These are phyloP conservation scores for Xylaria venustula DNA, from an alignment of 495 filamentous ascomycete genomes.

Conservation along the genomic window DNA sequence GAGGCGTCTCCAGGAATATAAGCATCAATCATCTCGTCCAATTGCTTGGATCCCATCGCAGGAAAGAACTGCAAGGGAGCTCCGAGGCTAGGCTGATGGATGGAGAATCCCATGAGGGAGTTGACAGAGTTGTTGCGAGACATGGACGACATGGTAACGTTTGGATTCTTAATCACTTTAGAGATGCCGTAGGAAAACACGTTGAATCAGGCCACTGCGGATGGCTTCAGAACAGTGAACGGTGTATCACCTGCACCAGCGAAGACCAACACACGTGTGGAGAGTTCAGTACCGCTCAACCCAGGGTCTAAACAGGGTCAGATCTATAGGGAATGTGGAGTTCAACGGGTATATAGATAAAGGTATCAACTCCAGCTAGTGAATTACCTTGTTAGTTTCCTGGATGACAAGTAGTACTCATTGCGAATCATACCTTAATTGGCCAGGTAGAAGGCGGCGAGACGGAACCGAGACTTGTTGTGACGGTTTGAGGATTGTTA, in stretches of 20 bases:
- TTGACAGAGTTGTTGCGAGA: slow-evolving; percentile 37
- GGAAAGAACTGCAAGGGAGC: slow-evolving; percentile 53
- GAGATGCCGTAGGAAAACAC: slow-evolving; percentile 13
- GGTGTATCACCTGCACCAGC: slow-evolving; percentile 9
- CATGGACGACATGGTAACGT: slow-evolving; percentile 33
- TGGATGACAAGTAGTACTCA: neutral
- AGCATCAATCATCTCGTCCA: slow-evolving; percentile 52
- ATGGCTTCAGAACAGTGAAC: slow-evolving; percentile 2
- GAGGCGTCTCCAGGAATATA: slow-evolving; percentile 49
- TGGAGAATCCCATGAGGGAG: slow-evolving; percentile 46
- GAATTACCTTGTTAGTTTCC: neutral
- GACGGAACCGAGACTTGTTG: too few relatives aligned
- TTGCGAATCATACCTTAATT: slow-evolving; percentile 3
- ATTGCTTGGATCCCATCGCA: slow-evolving; percentile 50
- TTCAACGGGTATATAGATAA: neutral
- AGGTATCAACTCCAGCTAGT: neutral
- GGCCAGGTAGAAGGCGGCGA: neutral
- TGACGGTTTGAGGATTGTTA: neutral
- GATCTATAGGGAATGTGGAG: neutral
- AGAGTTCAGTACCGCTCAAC: slow-evolving; percentile 12
- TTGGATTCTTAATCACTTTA: neutral
- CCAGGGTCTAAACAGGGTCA: slow-evolving; percentile 4
- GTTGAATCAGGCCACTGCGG: slow-evolving; percentile 5
- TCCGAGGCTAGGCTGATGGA: slow-evolving; percentile 50
- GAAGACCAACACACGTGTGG: slow-evolving; percentile 17